These are phyloP conservation scores for Solanum tacnaense DNA, from an alignment of 257 asterid genomes.

Conservation along the genomic window DNA sequence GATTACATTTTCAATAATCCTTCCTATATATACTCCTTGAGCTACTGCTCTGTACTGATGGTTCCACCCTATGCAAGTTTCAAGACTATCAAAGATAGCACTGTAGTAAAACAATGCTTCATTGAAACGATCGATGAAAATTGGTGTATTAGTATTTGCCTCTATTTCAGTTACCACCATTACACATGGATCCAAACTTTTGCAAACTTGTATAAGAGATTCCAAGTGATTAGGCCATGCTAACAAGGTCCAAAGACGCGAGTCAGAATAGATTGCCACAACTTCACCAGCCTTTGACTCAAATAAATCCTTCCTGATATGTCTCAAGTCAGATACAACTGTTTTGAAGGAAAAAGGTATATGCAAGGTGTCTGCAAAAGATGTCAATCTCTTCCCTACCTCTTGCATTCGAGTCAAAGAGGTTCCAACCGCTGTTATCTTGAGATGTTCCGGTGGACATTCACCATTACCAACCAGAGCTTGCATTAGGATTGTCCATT, in stretches of 20 bases:
- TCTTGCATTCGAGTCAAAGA: slow-evolving; percentile 10
- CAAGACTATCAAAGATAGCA: slow-evolving; percentile 21
- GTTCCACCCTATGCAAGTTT: neutral
- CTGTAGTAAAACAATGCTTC: slow-evolving; percentile 11
- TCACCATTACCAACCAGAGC: slow-evolving; percentile 14
- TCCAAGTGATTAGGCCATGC: slow-evolving; percentile 12
- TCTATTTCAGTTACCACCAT: slow-evolving; percentile 24
- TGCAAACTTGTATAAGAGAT: slow-evolving; percentile 8
- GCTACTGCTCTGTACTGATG: neutral
- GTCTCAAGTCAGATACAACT: slow-evolving; percentile 11
- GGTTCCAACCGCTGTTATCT: slow-evolving; percentile 33
- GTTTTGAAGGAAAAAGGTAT: slow-evolving; percentile 11
- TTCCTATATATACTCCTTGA: slow-evolving; percentile 13
- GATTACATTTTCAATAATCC: slow-evolving; percentile 2
- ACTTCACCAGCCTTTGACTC: slow-evolving; percentile 17
- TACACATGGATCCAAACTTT: slow-evolving; percentile 16
- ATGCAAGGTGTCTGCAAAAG: slow-evolving; percentile 17
- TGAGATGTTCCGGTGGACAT: slow-evolving; percentile 27
- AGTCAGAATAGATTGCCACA: slow-evolving; percentile 18
- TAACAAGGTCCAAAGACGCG: slow-evolving; percentile 8
- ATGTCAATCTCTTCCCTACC: slow-evolving; percentile 17
- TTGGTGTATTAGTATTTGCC: slow-evolving; percentile 9
- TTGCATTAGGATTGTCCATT: slow-evolving; percentile 33
- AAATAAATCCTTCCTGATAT: slow-evolving; percentile 18
- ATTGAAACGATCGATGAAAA: slow-evolving; percentile 14